Percentiles rank a stretch among this genome's conserved stretches.
Conservation (phyloP, 2,329 filamentous ascomycete species). For the Venturia nashicola region DNA sequence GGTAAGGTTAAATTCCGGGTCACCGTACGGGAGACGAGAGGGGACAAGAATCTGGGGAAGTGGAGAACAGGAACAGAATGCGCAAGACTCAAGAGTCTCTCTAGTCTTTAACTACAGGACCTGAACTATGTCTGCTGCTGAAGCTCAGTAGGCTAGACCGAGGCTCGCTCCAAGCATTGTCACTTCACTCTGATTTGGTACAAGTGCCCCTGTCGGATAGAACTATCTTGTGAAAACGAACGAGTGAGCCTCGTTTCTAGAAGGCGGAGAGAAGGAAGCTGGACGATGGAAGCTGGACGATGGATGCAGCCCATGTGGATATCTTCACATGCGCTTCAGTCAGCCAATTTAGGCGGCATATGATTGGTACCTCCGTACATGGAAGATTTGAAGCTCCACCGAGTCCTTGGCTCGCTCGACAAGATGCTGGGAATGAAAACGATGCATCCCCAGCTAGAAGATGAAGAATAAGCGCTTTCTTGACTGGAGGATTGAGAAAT, state of each 20-base stretch:
- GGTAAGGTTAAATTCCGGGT: neutral
- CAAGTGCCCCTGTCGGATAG: neutral
- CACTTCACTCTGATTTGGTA: neutral
- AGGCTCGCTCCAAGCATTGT: neutral
- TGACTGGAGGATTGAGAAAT: too few species aligned
- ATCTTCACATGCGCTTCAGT: neutral
- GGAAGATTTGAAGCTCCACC: too few species aligned
- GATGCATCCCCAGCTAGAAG: too few species aligned
- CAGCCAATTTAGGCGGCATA: neutral
- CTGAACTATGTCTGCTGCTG: neutral
- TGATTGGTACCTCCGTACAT: neutral
- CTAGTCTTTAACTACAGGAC: neutral
- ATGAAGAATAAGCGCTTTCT: too few species aligned
- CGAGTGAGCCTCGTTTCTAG: neutral
- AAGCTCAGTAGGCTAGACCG: neutral
- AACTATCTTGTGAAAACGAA: neutral
- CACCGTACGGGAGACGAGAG: neutral
- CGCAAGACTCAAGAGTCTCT: neutral
- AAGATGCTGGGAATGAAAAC: too few species aligned
- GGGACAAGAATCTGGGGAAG: neutral
- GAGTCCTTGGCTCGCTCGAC: too few species aligned
- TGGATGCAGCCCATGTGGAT: neutral
- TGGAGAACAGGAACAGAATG: neutral
- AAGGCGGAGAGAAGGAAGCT: neutral
- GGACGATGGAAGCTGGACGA: neutral